phyloP scores from a whole-genome alignment of 257 asterid genomes.

The Solanum bulbocastanum region DNA sequence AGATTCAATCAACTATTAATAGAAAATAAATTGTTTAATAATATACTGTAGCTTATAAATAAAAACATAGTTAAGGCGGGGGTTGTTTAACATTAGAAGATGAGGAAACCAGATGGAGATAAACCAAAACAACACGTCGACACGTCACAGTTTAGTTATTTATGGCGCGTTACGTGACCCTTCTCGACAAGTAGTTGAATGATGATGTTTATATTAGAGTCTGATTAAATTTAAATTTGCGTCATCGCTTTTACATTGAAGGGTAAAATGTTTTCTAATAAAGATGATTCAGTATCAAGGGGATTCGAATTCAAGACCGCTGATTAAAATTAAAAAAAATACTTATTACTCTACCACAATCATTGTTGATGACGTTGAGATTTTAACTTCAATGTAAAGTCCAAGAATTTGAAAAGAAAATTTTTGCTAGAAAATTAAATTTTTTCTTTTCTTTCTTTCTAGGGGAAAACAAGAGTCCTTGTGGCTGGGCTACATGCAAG shows the following conservation, averaged over 20 bases:
- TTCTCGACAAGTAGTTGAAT: background rate
- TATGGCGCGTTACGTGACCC: background rate
- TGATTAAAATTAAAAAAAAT: too few relatives aligned
- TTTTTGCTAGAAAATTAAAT: background rate
- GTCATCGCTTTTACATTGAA: fast-evolving
- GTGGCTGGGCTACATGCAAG: background rate
- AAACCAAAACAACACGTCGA: background rate
- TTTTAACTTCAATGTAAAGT: background rate
- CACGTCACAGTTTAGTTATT: background rate
- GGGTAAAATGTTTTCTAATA: background rate
- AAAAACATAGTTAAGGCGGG: background rate
- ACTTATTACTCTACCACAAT: too few relatives aligned
- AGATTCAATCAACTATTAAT: background rate
- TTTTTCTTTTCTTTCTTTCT: background rate
- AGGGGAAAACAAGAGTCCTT: background rate
- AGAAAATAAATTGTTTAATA: background rate
- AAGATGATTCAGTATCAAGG: fast-evolving
- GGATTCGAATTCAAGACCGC: too few relatives aligned
- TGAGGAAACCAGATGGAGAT: background rate
- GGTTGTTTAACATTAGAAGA: background rate
- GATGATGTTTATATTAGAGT: too few relatives aligned
- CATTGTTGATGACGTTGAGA: background rate
- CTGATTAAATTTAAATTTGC: too few relatives aligned
- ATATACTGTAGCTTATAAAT: too few relatives aligned
- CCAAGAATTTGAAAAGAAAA: background rate